Evolutionary conservation across 1,284 basidiomycete species (phyloP), one percentile per base, ranked within the genome.

Genomic region (Rhodotorula sp.): DNA sequence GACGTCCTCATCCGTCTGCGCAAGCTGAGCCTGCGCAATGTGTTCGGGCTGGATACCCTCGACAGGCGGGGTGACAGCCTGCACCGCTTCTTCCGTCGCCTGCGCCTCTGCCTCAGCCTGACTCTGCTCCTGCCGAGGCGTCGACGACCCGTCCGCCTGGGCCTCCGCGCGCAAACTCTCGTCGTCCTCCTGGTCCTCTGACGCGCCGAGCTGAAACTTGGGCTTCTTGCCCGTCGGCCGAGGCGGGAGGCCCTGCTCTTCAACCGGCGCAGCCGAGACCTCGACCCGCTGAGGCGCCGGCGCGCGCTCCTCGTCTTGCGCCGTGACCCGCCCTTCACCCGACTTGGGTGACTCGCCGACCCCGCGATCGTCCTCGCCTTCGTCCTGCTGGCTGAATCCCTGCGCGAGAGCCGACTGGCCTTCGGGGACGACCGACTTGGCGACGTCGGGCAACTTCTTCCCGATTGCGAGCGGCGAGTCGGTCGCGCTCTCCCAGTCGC

Each of bases 401-500:
- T 62, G 56, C n/a, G 56, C 59, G 11, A 73, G 55, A 20, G 32
- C 59, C 47, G 71, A 72, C 10, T 55, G 55, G 0, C 51, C 64
- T 20, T 61, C 66, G 2, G 51, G 52, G 24, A 53, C 62, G 30
- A 47, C 32, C 9, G 44, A 30, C 49, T 49, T 47, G 53, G 49
- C 67, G 34, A 60, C 61, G 13, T 69, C 64, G 13, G 67, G 67
- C 1, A 69, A 49, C 46, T 67, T 69, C 51, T 52, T 51, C 11
- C 59, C 61, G 39, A 64, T 64, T 2, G 58, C 34, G 4, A 62
- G 48, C 1, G 73, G 73, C 59, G 73, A 74, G 51, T 74, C 73
- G n/a, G 73, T 72, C 49, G 61, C 48, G 59, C 58, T 60, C 67
- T 72, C 67, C 73, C 73, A 74, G 17, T 70, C 73, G 52, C 53